Evolutionary conservation across 176 grass and related monocot genomes (phyloP).

Genomic region (Phoenix dactylifera): DNA sequence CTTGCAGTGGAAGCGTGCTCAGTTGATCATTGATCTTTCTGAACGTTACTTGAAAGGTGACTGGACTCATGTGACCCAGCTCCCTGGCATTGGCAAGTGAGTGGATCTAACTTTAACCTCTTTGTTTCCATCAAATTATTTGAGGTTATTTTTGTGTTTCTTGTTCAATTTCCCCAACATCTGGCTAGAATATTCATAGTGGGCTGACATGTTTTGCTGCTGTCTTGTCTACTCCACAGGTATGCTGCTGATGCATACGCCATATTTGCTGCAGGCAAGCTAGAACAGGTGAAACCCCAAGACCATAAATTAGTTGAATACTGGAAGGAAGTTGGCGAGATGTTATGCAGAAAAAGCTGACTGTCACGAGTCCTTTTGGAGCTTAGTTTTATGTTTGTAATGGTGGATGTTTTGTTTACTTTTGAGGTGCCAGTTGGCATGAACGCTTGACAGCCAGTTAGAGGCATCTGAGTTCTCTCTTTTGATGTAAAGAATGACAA

Average conservation of each 20-base stretch:
- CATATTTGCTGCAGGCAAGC: conserved; percentile 62
- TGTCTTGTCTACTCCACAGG: conserved; percentile 25
- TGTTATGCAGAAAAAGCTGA: too few species aligned
- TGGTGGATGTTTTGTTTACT: too few species aligned
- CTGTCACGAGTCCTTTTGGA: too few species aligned
- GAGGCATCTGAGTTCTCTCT: too few species aligned
- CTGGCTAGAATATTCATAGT: background rate
- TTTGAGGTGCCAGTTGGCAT: too few species aligned
- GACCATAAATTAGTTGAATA: too few species aligned
- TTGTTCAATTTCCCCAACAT: background rate
- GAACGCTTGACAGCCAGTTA: too few species aligned
- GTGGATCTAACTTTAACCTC: background rate
- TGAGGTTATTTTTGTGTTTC: background rate
- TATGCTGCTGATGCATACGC: conserved; percentile 85
- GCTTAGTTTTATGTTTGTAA: too few species aligned
- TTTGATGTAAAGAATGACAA: too few species aligned
- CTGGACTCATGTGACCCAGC: conserved; percentile 57
- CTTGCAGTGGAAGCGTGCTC: conserved; percentile 28
- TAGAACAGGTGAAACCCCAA: too few species aligned
- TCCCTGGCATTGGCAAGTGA: conserved; percentile 77
- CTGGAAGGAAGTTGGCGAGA: too few species aligned
- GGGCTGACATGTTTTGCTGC: background rate
- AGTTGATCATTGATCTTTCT: conserved; percentile 42
- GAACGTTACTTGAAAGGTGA: conserved; percentile 25
- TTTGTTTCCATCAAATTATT: conserved; percentile 4